These are phyloP conservation scores for Microstroma glucosiphilum DNA, from an alignment of 1,284 basidiomycete species.

Conservation along the genomic window DNA sequence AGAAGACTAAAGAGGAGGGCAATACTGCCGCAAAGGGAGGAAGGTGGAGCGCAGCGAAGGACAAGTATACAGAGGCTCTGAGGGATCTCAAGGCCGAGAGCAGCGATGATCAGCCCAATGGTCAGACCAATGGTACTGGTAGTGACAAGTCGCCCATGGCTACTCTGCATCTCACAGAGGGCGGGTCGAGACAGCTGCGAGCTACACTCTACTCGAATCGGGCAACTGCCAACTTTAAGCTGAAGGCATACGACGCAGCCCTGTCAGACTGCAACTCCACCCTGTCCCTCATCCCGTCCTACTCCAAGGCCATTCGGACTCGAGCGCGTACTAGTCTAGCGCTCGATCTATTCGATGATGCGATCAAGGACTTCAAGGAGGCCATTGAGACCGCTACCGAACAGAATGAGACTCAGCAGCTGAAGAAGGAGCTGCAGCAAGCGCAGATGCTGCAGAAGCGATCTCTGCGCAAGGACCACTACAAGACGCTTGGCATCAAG, in stretches of 20 bases:
- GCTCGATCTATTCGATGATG: slow-evolving; percentile 67
- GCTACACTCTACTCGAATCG: slow-evolving; percentile 75
- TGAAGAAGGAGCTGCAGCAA: slow-evolving; percentile 58
- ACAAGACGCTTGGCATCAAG: slow-evolving; percentile 68
- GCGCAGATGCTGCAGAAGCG: slow-evolving; percentile 46
- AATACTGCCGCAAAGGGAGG: slow-evolving; percentile 63
- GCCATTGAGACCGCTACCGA: slow-evolving; percentile 61
- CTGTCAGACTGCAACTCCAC: slow-evolving; percentile 67
- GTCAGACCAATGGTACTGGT: slow-evolving; percentile 28
- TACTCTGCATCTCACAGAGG: not conserved
- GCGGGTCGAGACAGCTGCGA: not conserved
- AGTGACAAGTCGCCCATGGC: slow-evolving; percentile 23
- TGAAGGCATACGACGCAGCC: slow-evolving; percentile 63
- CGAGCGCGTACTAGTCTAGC: slow-evolving; percentile 71
- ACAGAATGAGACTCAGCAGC: slow-evolving; percentile 58
- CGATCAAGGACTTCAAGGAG: slow-evolving; percentile 69
- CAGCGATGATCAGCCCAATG: slow-evolving; percentile 28
- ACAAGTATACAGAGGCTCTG: slow-evolving; percentile 51
- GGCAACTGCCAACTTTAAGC: slow-evolving; percentile 70
- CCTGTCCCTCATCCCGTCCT: slow-evolving; percentile 61
- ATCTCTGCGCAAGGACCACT: slow-evolving; percentile 58
- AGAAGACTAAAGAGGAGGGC: slow-evolving; percentile 75
- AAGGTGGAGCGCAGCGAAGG: slow-evolving; percentile 51
- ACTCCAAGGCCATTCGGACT: slow-evolving; percentile 78
- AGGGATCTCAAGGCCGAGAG: not conserved